Conservation (phyloP, 2,329 filamentous ascomycete species). For the Blastomyces parvus region DNA sequence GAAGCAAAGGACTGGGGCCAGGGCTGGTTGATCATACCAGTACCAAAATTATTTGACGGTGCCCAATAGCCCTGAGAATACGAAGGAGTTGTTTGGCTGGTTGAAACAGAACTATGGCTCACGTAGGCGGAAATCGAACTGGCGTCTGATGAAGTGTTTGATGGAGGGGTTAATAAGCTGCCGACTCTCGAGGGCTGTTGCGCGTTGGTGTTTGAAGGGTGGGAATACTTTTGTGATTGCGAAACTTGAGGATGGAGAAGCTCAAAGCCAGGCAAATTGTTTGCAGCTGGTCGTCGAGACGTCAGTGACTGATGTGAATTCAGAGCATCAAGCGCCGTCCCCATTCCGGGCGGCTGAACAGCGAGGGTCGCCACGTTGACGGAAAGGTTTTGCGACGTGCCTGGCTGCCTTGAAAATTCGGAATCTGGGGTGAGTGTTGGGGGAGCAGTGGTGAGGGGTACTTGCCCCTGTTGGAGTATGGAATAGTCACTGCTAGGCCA, state of each 20-base stretch:
- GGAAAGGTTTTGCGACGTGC: constrained; percentile 36
- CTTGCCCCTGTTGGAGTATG: constrained; percentile 23
- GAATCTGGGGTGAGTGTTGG: constrained; percentile 33
- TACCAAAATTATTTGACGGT: constrained; percentile 45
- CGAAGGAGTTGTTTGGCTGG: constrained; percentile 39
- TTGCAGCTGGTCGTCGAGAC: constrained; percentile 59
- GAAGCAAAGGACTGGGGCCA: constrained; percentile 38
- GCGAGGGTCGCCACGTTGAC: constrained; percentile 55
- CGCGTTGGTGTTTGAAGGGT: constrained; percentile 31
- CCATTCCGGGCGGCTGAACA: constrained; percentile 52
- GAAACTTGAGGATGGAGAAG: constrained; percentile 54
- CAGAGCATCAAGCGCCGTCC: constrained; percentile 52
- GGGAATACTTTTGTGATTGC: constrained; percentile 42
- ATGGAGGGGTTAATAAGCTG: constrained; percentile 54
- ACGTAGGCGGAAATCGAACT: constrained; percentile 44
- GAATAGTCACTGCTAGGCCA: constrained; percentile 36
- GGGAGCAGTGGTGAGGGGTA: constrained; percentile 32
- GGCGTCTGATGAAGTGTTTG: constrained; percentile 44
- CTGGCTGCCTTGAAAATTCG: constrained; percentile 33
- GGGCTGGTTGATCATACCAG: constrained; percentile 38
- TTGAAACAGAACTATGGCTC: constrained; percentile 12
- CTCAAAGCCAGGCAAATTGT: constrained; percentile 59
- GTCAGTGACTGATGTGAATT: constrained; percentile 57
- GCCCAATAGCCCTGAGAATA: constrained; percentile 47
- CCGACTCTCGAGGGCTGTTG: constrained; percentile 47